A percentile compares a stretch with the other conserved stretches of the same genome.
Conservation (phyloP, 495 filamentous ascomycete genomes). For the Cryomyces minteri region DNA sequence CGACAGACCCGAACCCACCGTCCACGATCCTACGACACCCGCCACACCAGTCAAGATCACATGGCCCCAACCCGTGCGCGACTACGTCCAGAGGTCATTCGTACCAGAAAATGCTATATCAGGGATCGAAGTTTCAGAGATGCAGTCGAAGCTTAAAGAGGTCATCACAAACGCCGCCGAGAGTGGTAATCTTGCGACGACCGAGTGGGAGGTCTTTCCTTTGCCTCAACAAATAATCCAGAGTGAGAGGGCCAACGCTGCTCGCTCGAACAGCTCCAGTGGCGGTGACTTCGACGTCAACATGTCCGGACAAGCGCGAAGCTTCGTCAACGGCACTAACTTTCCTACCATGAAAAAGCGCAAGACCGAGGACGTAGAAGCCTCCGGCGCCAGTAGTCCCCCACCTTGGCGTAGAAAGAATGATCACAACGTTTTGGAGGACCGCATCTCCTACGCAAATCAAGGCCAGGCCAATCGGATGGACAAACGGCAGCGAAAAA, state of each 20-base stretch:
- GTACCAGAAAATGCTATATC: constrained; percentile 45
- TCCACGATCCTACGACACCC: constrained; percentile 5
- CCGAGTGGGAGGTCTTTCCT: constrained; percentile 68
- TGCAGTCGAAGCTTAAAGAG: constrained; percentile 69
- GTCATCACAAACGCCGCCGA: constrained; percentile 70
- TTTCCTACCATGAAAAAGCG: constrained; percentile 43
- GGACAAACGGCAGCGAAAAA: constrained; percentile 41
- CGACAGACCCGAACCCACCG: constrained; percentile 7
- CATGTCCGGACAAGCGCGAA: background rate
- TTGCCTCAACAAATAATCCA: constrained; percentile 78
- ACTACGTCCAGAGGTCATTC: constrained; percentile 74
- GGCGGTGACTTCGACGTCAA: background rate
- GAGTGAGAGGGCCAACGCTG: constrained; percentile 29
- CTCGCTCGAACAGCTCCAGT: background rate
- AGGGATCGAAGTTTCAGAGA: constrained; percentile 45
- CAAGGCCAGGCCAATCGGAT: constrained; percentile 13
- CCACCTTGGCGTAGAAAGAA: constrained; percentile 65
- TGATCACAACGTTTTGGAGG: constrained; percentile 44
- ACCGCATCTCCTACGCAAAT: constrained; percentile 47
- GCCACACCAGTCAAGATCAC: constrained; percentile 33
- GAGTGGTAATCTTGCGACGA: constrained; percentile 40
- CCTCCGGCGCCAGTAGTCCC: constrained; percentile 2
- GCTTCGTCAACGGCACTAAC: background rate
- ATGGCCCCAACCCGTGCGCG: constrained; percentile 58
- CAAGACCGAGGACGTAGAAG: constrained; percentile 46